Base-by-base conservation (phyloP, 352 stramenopile genomes). In the Sclerospora graminicola region DNA sequence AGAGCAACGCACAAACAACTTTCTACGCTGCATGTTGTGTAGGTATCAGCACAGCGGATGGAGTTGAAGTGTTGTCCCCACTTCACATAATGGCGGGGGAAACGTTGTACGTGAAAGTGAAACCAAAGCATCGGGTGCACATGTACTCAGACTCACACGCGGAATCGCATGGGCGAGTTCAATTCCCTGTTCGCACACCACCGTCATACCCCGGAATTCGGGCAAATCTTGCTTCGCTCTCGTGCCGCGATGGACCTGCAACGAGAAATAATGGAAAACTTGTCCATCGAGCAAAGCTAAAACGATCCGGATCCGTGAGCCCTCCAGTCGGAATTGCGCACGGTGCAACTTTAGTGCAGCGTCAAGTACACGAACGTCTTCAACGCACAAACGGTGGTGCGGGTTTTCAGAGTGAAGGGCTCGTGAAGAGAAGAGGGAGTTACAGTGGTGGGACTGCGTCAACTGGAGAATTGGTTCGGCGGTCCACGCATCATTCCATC, bases 31-130 rank as follows among this genome's bases (percentile, higher is more conserved):
- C 15, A 5, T 45, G 39, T 60, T 51, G 8, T 47, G 4, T 33
- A 86, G 70, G 46, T 39, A 69, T 85, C 31, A 66, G 39, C 15
- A 78, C 66, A 5, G 41, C 48, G 1, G 77, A 89, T 40, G 69
- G 66, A 14, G 50, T 65, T 0, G 75, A 89, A 24, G 68, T 92
- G 4, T 38, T 92, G 42, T 84, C 75, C 27, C 73, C 74, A 8
- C 53, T 82, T 32, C 71, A 92, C 42, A 86, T 92, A 41, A 61
- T 85, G 20, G 57, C 68, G 0, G 65, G 82, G 21, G 80, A 92
- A 55, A 57, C 78, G 2, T 45, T 92, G 27, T 54, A 83, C 14
- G 77, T 89, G 6, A 70, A 69, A 20, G 73, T 87, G 16, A 67
- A 69, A 41, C 51, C 72, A 20, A 89, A 85, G 39, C 47, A 66